phyloP scores from a whole-genome alignment of 2,329 filamentous ascomycete species.

The Lecanicillium sp. region DNA sequence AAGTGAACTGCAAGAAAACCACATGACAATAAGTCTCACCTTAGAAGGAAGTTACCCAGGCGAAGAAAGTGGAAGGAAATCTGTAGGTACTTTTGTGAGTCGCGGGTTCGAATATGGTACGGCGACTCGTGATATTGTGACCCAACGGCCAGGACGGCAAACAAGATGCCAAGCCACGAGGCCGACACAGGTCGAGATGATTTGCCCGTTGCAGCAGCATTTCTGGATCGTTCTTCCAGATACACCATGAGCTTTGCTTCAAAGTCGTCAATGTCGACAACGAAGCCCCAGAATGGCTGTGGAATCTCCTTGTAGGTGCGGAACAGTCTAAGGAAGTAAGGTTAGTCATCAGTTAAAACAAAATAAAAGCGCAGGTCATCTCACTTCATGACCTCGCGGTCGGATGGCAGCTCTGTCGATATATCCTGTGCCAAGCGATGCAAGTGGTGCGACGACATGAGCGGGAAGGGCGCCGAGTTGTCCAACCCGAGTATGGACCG shows the following conservation, averaged over 20 bases:
- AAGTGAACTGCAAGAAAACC: slow-evolving; percentile 1
- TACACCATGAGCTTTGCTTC: slow-evolving; percentile 59
- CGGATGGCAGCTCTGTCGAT: slow-evolving; percentile 52
- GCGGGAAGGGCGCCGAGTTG: slow-evolving; percentile 57
- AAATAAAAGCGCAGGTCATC: too few relatives aligned
- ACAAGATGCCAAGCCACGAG: slow-evolving; percentile 59
- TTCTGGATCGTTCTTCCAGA: slow-evolving; percentile 54
- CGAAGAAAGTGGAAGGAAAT: slow-evolving; percentile 59
- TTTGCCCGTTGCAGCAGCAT: slow-evolving; percentile 37
- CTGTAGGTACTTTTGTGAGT: slow-evolving; percentile 54
- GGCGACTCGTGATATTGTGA: slow-evolving; percentile 60
- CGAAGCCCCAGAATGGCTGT: slow-evolving; percentile 61
- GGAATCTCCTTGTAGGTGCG: slow-evolving; percentile 60
- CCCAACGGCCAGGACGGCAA: slow-evolving; percentile 56
- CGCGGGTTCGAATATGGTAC: slow-evolving; percentile 51
- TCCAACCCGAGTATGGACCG: slow-evolving; percentile 58
- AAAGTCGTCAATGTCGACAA: slow-evolving; percentile 58
- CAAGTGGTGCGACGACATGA: slow-evolving; percentile 58
- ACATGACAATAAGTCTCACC: slow-evolving; percentile 26
- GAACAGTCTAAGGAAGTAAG: slow-evolving; percentile 40
- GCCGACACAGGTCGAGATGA: slow-evolving; percentile 48
- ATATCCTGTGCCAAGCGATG: slow-evolving; percentile 54
- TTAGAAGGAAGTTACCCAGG: slow-evolving; percentile 54
- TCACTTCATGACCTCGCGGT: slow-evolving; percentile 60
- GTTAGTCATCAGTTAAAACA: background rate